Conservation (phyloP, 2,329 filamentous ascomycete genomes). For the Hirsutella minnesotensis region DNA sequence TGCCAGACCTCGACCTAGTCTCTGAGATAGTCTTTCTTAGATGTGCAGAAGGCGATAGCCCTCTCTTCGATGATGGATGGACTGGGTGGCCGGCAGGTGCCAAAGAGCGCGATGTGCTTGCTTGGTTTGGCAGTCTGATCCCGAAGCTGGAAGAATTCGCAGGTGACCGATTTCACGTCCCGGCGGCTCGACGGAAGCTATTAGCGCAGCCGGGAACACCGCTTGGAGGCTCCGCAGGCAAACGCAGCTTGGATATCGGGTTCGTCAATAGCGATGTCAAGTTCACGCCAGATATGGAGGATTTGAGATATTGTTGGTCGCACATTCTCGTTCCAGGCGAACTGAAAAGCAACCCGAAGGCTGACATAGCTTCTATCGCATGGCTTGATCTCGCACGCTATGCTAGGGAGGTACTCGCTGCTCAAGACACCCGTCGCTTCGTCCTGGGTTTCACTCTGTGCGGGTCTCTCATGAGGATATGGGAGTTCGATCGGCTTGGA, state of each 20-base stretch:
- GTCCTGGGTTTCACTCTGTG: conserved; percentile 34
- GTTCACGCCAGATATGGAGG: neutral
- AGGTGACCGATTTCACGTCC: neutral
- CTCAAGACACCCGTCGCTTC: conserved; percentile 27
- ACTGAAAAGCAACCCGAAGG: conserved; percentile 1
- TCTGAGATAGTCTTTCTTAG: conserved; percentile 22
- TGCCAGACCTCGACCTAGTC: conserved; percentile 15
- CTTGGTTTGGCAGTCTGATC: neutral
- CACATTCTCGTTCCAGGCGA: neutral
- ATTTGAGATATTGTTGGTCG: neutral
- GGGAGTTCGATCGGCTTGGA: conserved; percentile 32
- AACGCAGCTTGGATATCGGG: neutral
- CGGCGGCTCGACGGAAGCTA: neutral
- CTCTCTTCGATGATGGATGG: neutral
- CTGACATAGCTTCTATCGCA: conserved; percentile 15
- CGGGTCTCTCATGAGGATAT: conserved; percentile 30
- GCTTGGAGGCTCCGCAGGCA: neutral
- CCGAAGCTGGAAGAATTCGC: conserved; percentile 1
- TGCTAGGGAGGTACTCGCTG: conserved; percentile 26
- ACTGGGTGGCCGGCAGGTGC: neutral
- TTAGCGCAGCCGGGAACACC: conserved; percentile 7
- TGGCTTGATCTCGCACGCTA: conserved; percentile 29
- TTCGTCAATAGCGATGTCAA: neutral
- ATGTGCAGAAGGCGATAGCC: conserved; percentile 13
- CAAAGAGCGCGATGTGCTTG: neutral